A percentile compares a stretch with the other conserved stretches of the same genome.
phyloP scores from a whole-genome alignment of 208 protist genomes.

The Leishmania mexicana region DNA sequence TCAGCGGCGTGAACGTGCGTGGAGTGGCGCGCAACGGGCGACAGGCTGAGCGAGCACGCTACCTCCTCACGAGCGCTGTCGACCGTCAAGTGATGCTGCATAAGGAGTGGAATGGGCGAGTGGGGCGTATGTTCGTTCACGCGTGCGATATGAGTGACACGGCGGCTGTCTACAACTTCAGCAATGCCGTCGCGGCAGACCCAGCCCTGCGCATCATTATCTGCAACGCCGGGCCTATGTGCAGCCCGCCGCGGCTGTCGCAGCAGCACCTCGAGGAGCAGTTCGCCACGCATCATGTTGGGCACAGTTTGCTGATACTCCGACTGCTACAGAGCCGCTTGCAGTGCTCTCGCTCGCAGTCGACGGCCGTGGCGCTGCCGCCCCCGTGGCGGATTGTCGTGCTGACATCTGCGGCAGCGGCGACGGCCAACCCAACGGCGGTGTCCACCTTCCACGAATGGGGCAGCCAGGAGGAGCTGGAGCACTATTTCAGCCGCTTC shows the following conservation, averaged over 20 bases:
- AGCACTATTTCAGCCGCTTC: conserved; percentile 37
- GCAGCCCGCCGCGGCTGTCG: conserved; percentile 38
- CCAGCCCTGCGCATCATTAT: conserved; percentile 58
- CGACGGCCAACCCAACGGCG: conserved; percentile 35
- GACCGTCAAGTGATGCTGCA: conserved; percentile 64
- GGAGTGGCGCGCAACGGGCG: conserved; percentile 45
- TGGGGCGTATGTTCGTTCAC: conserved; percentile 50
- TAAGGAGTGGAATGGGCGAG: conserved; percentile 52
- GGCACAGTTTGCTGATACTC: conserved; percentile 63
- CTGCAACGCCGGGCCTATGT: conserved; percentile 52
- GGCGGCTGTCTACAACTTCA: conserved; percentile 44
- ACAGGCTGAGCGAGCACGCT: conserved; percentile 32
- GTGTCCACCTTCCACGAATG: conserved; percentile 40
- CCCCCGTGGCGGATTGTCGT: conserved; percentile 60
- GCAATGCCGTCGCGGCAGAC: conserved; percentile 41
- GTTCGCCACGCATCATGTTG: conserved; percentile 61
- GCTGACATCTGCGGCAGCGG: conserved; percentile 46
- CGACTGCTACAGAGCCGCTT: conserved; percentile 35
- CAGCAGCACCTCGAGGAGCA: conserved; percentile 60
- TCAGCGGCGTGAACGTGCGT: conserved; percentile 76
- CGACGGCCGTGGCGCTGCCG: conserved; percentile 13
- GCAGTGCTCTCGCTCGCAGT: conserved; percentile 31
- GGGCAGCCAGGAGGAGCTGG: conserved; percentile 23
- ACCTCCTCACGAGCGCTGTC: conserved; percentile 45
- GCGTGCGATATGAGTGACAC: conserved; percentile 69